A percentile compares a stretch with the other conserved stretches of the same genome.
Evolutionary conservation across 1,284 basidiomycete species (phyloP).

Genomic region (Ustilago vetiveriae): DNA sequence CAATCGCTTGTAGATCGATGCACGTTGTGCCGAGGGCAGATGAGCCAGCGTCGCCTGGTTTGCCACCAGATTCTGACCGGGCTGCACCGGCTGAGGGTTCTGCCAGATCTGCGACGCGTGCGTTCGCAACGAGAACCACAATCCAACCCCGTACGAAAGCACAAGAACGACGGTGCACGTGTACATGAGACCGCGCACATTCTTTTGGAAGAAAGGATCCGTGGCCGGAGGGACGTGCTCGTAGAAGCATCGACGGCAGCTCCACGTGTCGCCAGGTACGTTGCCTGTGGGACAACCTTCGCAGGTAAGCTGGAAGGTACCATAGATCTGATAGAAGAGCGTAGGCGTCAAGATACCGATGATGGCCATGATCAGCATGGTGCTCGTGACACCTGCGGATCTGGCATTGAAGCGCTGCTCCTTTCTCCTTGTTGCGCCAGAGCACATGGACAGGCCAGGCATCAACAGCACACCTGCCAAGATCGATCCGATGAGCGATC

Average conservation of each 20-base stretch:
- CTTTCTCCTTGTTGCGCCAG: conserved; percentile 88
- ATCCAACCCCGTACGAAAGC: conserved; percentile 92
- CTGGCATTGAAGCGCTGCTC: conserved; percentile 98
- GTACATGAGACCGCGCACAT: conserved; percentile 92
- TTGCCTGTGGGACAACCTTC: conserved; percentile 78
- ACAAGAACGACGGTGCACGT: conserved; percentile 88
- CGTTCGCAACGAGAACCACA: conserved; percentile 98
- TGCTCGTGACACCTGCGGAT: conserved; percentile 96
- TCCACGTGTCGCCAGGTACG: conserved; percentile 72
- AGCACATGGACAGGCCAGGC: conserved; percentile 96
- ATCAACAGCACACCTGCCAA: conserved; percentile 97
- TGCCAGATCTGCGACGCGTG: conserved; percentile 99
- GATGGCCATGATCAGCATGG: conserved; percentile 99
- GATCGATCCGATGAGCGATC: conserved; percentile 88
- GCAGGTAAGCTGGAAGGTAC: conserved; percentile 95
- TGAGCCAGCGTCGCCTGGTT: conserved; percentile 44
- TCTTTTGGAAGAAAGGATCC: conserved; percentile 96
- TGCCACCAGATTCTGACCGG: conserved; percentile 45
- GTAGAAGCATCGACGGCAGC: conserved; percentile 92
- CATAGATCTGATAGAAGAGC: conserved; percentile 97
- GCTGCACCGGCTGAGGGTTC: conserved; percentile 71
- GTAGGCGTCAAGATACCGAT: conserved; percentile 96
- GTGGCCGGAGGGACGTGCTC: conserved; percentile 89
- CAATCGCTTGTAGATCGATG: conserved; percentile 79
- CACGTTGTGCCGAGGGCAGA: conserved; percentile 70